Evolutionary conservation across 371 early-diverging fungal genomes (phyloP).

Genomic region (Mortierella sp.): DNA sequence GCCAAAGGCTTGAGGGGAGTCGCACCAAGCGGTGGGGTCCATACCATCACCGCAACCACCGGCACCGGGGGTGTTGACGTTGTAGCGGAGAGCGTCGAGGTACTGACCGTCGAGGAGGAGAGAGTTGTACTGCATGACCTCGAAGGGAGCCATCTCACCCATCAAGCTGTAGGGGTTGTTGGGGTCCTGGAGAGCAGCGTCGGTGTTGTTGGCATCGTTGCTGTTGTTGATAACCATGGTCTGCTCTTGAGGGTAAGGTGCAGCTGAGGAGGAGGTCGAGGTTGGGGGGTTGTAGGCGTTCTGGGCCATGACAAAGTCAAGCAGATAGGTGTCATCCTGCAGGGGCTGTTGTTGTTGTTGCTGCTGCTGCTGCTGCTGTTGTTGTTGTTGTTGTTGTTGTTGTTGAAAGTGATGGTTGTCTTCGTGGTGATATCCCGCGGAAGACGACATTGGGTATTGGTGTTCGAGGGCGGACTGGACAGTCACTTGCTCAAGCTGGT

Average conservation of each 20-base stretch:
- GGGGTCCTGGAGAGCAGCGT: conserved; percentile 29
- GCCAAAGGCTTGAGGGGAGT: conserved; percentile 33
- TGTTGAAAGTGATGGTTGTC: conserved; percentile 20
- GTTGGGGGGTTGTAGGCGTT: conserved; percentile 16
- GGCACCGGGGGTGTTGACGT: conserved; percentile 32
- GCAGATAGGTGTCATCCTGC: conserved; percentile 29
- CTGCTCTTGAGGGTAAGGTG: conserved; percentile 16
- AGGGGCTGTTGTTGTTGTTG: conserved; percentile 19
- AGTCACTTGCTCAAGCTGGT: conserved; percentile 38
- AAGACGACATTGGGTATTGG: conserved; percentile 28
- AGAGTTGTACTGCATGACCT: conserved; percentile 49
- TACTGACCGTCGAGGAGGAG: conserved; percentile 36
- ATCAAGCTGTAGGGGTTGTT: conserved; percentile 20
- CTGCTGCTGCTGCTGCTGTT: conserved; percentile 32
- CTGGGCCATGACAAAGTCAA: conserved; percentile 34
- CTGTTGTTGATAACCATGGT: conserved; percentile 14
- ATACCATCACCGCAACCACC: conserved; percentile 32
- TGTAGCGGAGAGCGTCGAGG: conserved; percentile 31
- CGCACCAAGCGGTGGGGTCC: conserved; percentile 36
- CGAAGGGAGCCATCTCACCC: conserved; percentile 36
- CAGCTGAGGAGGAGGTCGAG: conserved; percentile 22
- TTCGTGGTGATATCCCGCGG: conserved; percentile 19
- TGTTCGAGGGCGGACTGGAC: conserved; percentile 25
- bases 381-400: conserved; percentile 28
- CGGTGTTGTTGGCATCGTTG: conserved; percentile 10